Conservation (phyloP, 2,329 filamentous ascomycete species). For the Calonectria leucothoes region DNA sequence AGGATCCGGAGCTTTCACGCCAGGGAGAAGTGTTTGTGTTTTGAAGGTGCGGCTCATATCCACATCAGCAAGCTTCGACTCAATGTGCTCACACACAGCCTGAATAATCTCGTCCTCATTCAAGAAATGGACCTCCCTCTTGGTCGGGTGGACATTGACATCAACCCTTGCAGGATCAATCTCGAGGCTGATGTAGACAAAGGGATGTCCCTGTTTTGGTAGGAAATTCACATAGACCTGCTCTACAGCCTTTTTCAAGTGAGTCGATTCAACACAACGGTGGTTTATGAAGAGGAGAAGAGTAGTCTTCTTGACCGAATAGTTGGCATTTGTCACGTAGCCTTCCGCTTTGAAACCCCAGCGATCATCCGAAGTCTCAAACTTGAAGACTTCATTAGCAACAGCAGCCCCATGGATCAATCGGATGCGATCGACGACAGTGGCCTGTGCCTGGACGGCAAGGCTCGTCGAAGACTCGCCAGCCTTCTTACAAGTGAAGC, state of each 20-base stretch:
- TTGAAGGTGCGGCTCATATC: conserved; percentile 95
- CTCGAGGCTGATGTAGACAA: conserved; percentile 90
- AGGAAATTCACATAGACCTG: conserved; percentile 89
- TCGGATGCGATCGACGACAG: conserved; percentile 84
- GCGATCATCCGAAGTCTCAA: conserved; percentile 76
- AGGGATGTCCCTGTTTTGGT: conserved; percentile 94
- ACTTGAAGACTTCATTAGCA: conserved; percentile 87
- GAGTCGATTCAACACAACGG: conserved; percentile 88
- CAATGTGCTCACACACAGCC: conserved; percentile 83
- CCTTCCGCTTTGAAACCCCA: conserved; percentile 88
- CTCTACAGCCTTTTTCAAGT: conserved; percentile 90
- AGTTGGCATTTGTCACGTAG: conserved; percentile 92
- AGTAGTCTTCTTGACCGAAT: conserved; percentile 89
- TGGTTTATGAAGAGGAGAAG: conserved; percentile 97
- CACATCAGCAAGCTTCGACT: conserved; percentile 82
- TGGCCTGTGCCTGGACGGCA: conserved; percentile 79
- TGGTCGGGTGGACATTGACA: conserved; percentile 98
- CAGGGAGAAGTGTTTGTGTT: conserved; percentile 89
- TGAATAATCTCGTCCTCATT: conserved; percentile 98
- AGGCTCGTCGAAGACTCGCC: conserved; percentile 88
- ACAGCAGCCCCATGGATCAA: conserved; percentile 88
- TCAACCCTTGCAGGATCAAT: conserved; percentile 94
- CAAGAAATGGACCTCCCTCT: conserved; percentile 95
- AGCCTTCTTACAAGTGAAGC: conserved; percentile 96
- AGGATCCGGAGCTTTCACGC: conserved; percentile 55